Conservation (phyloP, 805 yeast species). For the Zygotorulaspora sp. region DNA sequence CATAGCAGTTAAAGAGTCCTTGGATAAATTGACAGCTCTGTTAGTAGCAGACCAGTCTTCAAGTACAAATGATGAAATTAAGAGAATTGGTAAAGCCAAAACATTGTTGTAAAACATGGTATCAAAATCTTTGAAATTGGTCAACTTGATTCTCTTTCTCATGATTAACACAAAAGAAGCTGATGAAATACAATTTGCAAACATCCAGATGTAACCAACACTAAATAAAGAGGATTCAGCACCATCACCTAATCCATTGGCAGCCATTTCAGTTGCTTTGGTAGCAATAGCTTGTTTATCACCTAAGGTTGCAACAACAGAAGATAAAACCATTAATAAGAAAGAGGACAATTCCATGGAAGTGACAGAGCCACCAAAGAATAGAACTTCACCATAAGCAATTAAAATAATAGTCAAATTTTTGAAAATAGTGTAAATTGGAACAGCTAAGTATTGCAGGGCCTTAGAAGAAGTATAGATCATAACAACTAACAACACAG, state of each 20-base stretch:
- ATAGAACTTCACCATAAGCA: constrained; percentile 96
- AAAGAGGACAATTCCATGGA: constrained; percentile 87
- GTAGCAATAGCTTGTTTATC: constrained; percentile 43
- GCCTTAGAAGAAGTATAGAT: constrained; percentile 96
- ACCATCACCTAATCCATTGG: too few relatives aligned
- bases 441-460: constrained; percentile 82
- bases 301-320: constrained; percentile 94
- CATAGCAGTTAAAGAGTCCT: constrained; percentile 73
- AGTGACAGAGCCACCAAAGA: constrained; percentile 93
- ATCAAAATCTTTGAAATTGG: constrained; percentile 94
- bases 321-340: constrained; percentile 86
- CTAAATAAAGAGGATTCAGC: constrained; percentile 41
- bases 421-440: constrained; percentile 97
- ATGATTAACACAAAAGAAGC: constrained; percentile 90
- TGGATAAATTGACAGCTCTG: constrained; percentile 67
- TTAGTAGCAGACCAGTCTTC: constrained; percentile 94
- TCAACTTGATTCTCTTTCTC: constrained; percentile 97
- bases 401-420: constrained; percentile 93
- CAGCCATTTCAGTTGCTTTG: constrained; percentile 30
- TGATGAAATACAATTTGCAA: constrained; percentile 86
- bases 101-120: constrained; percentile 98
- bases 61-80: constrained; percentile 65
- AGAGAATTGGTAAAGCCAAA: constrained; percentile 83
- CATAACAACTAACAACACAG: constrained; percentile 83
- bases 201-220: constrained; percentile 96